Conservation (phyloP, 176 grass and related monocot species). For the Avena eriantha region DNA sequence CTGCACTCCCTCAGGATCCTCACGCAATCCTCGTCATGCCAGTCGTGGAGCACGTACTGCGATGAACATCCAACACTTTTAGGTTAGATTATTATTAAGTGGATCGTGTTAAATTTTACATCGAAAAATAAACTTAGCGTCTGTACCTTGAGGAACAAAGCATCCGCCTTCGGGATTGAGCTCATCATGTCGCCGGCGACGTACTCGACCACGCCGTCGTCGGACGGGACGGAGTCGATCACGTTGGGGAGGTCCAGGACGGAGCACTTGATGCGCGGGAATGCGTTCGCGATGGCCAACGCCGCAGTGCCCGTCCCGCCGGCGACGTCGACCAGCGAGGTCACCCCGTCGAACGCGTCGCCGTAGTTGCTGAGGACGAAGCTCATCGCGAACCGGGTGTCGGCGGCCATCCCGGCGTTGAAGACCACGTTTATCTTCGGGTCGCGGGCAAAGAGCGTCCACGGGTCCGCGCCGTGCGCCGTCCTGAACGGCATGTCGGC, state of each 20-base stretch:
- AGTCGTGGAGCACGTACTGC: not conserved
- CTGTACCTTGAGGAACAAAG: conserved; percentile 41
- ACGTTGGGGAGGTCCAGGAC: not conserved
- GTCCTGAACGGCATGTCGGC: not conserved
- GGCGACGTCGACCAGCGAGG: conserved; percentile 5
- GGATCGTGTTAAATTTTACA: no score
- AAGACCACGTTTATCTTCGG: conserved; percentile 23
- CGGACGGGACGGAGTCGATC: not conserved
- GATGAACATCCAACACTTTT: not conserved
- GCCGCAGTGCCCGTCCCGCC: not conserved
- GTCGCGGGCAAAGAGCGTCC: not conserved
- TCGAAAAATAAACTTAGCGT: not conserved
- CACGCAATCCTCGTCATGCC: not conserved
- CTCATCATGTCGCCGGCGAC: conserved; percentile 55
- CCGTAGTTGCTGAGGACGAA: not conserved
- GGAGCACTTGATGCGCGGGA: not conserved
- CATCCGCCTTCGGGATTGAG: conserved; percentile 37
- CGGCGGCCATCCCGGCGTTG: conserved; percentile 33
- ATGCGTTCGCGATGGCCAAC: not conserved
- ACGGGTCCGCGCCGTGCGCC: conserved; percentile 12
- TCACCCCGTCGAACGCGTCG: not conserved
- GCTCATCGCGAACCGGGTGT: not conserved
- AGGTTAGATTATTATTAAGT: no score
- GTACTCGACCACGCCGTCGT: conserved; percentile 4
- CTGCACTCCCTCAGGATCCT: not conserved